Evolutionary conservation across 2,329 filamentous ascomycete genomes (phyloP), one percentile per base, ranked within the genome.

Genomic region (Aureobasidium namibiae): DNA sequence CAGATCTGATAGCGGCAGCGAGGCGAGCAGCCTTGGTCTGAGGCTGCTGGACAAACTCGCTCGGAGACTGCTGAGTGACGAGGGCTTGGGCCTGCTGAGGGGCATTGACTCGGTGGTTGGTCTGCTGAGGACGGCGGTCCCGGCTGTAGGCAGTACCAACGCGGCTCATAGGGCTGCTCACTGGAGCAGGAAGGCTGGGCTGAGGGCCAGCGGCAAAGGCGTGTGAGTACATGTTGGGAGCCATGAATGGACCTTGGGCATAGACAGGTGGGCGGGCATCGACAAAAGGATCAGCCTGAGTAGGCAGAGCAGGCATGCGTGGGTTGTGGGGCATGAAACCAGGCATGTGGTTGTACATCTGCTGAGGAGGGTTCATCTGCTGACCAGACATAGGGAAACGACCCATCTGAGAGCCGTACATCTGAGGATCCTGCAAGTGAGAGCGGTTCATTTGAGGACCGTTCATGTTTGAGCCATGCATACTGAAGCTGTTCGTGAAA

Each of bases 21-120:
- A 57, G 10, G n/a, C 33, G 41, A 39, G 54, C 54, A 39, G 54
- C 54, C 16, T 57, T 21, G 10, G 33, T 48, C 42, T 57, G 41
- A 29, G 41, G 42, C 10, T 46, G 41, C 14, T 46, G 31, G 13
- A 3, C 21, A 10, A 16, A 10, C 18, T 38, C 29, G 53, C n/a
- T 5, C 10, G 23, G n/a, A 16, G 41, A 6, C 23, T 44, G 41
- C 10, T 44, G 31, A 38, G 48, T 33, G 29, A 33, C 49, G 13
- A 39, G 11, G 11, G 23, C 29, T 33, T 53, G 33, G 18, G 33
- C 23, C 23, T 39, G 33, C 11, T 38, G 41, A 10, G 9, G 16
- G 13, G 21, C 33, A 13, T 38, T 29, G 53, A 38, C 29, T 6
- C 16, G 3, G 49, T 16, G 21, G n/a, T 4, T 54, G 38, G 34